Evolutionary conservation across 1,284 basidiomycete genomes (phyloP), one percentile per base, ranked within the genome.

Genomic region (Malassezia psittaci): DNA sequence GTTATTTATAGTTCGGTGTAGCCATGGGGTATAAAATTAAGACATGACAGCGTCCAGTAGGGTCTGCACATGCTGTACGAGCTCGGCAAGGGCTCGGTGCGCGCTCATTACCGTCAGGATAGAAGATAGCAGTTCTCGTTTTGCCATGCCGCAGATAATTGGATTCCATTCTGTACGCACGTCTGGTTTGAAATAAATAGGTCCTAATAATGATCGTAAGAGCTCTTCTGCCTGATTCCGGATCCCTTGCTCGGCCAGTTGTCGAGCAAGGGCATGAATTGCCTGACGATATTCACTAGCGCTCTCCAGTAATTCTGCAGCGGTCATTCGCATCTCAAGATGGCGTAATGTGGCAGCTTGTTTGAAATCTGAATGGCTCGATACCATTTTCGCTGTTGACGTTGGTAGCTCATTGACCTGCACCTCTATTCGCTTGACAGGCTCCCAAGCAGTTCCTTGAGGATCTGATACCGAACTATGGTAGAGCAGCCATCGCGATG

Each of bases 171-270:
- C 19, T 21, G 48, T 42, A 12, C 33, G 34, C 16, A 19, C 41
- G 16, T 37, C 44, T 1, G 61, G 61, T 29, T 47, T n/a, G 38
- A 66, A 67, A 59, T 73, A 73, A 38, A 73, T 60, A 1, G 72
- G 72, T 2, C 72, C 72, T 10, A 72, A 59, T 29, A 74, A 50
- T 36, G 58, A 60, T 47, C 61, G 64, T 56, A 68, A 57, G 42
- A 74, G 53, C 19, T 74, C 72, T 44, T 73, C 70, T 2, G 66
- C 69, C 38, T 69, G 67, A 18, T 61, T 65, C 24, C 62, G 59
- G 46, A 73, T 63, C 0, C 69, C 70, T 41, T 73, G 66, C n/a
- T 72, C 67, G 16, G 55, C 62, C 35, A 74, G 57, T 40, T 61
- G 54, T 37, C 62, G 60, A 48, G 68, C 66, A n/a, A 72, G 71